These are phyloP conservation scores for Trypanosomatidae sp. DNA, from an alignment of 208 protist species.

Conservation along the genomic window DNA sequence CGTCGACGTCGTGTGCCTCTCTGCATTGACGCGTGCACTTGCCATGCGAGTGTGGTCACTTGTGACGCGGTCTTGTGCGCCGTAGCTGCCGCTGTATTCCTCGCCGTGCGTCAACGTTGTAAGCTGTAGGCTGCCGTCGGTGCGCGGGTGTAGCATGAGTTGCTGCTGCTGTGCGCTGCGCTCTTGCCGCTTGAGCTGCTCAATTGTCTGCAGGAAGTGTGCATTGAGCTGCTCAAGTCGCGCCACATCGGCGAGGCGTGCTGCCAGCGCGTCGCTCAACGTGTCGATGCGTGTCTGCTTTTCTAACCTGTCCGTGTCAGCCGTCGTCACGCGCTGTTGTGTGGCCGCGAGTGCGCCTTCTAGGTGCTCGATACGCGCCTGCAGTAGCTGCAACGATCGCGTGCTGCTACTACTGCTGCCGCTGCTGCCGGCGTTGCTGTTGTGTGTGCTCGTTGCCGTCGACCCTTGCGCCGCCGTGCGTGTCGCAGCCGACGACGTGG, in stretches of 20 bases:
- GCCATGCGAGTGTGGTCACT: no score
- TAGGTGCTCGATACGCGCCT: slow-evolving; percentile 14
- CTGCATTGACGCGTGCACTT: no score
- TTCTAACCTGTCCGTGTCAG: slow-evolving; percentile 4
- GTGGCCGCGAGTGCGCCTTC: slow-evolving; percentile 10
- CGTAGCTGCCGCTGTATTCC: no score
- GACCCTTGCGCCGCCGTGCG: neutral
- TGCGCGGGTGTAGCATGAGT: no score
- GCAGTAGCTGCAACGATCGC: slow-evolving; percentile 6
- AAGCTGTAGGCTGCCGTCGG: no score
- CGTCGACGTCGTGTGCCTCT: no score
- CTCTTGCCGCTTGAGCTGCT: no score
- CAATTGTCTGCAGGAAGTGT: slow-evolving; percentile 8
- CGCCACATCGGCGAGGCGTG: slow-evolving; percentile 5
- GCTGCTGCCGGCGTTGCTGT: no score
- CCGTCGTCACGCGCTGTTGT: slow-evolving; percentile 10
- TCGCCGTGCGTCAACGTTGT: no score
- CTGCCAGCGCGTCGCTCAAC: slow-evolving; percentile 6
- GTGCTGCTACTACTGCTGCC: no score
- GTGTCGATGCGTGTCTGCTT: neutral
- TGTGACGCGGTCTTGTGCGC: no score
- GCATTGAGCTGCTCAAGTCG: slow-evolving; percentile 4
- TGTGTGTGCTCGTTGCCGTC: neutral
- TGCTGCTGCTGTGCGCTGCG: no score
- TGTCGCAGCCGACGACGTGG: neutral